Percentiles rank a stretch among this genome's conserved stretches.
These are phyloP conservation scores for Chlorella ohadii DNA, from an alignment of 139 green algal genomes.

Conservation along the genomic window DNA sequence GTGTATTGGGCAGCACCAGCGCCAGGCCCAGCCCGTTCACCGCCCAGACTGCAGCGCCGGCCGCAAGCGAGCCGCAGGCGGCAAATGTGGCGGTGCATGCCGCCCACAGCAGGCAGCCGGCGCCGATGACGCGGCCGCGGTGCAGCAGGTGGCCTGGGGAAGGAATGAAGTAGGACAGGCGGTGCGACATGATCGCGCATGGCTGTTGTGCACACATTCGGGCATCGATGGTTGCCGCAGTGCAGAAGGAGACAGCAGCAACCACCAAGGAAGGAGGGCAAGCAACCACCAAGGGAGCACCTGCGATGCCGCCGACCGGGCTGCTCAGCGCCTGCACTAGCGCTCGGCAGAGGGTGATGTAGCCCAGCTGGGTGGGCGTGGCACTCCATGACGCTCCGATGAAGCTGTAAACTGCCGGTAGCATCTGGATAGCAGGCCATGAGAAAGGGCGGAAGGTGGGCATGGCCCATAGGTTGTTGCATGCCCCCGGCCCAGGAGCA, in stretches of 20 bases:
- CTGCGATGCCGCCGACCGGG: slow-evolving; percentile 56
- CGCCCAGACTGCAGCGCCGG: slow-evolving; percentile 68
- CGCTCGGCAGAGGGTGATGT: slow-evolving; percentile 71
- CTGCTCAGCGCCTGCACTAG: slow-evolving; percentile 72
- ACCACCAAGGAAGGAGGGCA: neutral
- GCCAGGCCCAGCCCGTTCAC: slow-evolving; percentile 79
- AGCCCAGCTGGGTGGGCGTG: slow-evolving; percentile 74
- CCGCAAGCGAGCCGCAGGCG: neutral
- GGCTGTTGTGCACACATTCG: too few relatives aligned
- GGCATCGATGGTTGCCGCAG: neutral
- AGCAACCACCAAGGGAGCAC: neutral
- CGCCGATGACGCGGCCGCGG: slow-evolving; percentile 62
- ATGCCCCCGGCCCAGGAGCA: too few relatives aligned
- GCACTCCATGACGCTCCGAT: slow-evolving; percentile 68
- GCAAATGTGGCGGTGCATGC: slow-evolving; percentile 72
- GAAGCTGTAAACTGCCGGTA: slow-evolving; percentile 83
- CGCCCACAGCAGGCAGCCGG: slow-evolving; percentile 78
- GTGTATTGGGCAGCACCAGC: slow-evolving; percentile 72
- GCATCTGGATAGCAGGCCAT: slow-evolving; percentile 52
- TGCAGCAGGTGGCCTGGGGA: slow-evolving; percentile 49
- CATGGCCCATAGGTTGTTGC: too few relatives aligned
- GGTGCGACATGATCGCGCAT: too few relatives aligned
- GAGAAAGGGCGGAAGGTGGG: too few relatives aligned
- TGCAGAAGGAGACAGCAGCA: neutral
- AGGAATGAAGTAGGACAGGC: neutral